Percentiles rank a stretch among this genome's conserved stretches.
Evolutionary conservation across 225 moss, liverwort and hornwort genomes (phyloP).

Genomic region (Neckera pumila): DNA sequence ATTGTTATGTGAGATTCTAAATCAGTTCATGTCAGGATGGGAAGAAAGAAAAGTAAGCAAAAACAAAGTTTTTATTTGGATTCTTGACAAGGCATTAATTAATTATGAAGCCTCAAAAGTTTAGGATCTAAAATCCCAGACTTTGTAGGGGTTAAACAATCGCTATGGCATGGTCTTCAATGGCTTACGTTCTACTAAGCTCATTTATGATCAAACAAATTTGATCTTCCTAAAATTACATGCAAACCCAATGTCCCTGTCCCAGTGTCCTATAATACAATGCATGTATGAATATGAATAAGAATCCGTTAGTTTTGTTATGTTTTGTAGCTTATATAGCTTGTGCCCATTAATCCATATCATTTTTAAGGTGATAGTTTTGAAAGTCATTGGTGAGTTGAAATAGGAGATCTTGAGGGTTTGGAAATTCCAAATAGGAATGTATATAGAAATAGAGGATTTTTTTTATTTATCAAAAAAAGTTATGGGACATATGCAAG

Average conservation of each 20-base stretch:
- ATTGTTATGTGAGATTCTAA: background rate
- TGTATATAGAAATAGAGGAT: background rate
- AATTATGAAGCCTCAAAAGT: background rate
- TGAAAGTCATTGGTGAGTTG: background rate
- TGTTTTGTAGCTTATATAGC: background rate
- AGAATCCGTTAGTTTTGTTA: too few species aligned
- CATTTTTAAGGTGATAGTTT: background rate
- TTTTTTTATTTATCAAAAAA: background rate
- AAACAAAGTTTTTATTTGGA: too few species aligned
- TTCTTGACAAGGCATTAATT: background rate
- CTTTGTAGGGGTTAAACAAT: background rate
- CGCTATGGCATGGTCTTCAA: background rate
- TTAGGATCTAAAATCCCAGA: too few species aligned
- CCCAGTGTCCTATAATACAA: accelerated
- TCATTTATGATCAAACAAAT: background rate
- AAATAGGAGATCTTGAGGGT: accelerated
- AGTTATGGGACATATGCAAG: background rate
- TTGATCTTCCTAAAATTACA: background rate
- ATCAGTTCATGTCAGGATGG: background rate
- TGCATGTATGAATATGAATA: too few species aligned
- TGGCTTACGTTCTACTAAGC: accelerated
- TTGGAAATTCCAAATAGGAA: accelerated
- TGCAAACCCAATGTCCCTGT: accelerated
- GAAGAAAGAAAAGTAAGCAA: background rate
- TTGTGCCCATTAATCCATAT: background rate